phyloP scores from a whole-genome alignment of 257 asterid genomes.

The Forsythia viridissima region DNA sequence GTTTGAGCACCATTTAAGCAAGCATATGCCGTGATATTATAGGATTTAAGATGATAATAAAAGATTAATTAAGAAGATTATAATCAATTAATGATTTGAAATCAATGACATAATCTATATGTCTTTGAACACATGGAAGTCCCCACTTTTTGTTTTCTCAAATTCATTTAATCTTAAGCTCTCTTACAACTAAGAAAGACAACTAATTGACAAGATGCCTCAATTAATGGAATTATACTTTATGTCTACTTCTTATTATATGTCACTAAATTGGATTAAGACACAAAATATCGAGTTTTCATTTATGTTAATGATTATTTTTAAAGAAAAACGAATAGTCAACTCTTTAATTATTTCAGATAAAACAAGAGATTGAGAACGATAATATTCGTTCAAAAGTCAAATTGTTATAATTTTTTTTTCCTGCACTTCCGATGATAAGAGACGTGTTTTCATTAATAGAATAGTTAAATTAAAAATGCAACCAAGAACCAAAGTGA shows the following conservation, averaged over 20 bases:
- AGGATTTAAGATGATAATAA: not conserved
- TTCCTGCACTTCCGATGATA: not conserved
- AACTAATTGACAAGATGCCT: constrained; percentile 55
- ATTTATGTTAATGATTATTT: constrained; percentile 16
- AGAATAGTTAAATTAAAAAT: not conserved
- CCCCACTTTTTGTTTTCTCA: constrained; percentile 38
- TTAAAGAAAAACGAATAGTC: not conserved
- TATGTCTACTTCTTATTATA: constrained; percentile 28
- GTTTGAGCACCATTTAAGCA: constrained; percentile 20
- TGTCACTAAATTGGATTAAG: constrained; percentile 24
- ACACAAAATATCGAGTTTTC: constrained; percentile 16
- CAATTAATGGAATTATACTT: constrained; percentile 35
- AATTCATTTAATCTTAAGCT: constrained; percentile 41
- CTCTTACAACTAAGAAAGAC: constrained; percentile 29
- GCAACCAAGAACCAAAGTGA: not conserved
- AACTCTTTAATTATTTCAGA: constrained; percentile 5
- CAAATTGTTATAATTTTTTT: not conserved
- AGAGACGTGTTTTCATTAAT: not conserved
- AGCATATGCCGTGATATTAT: constrained; percentile 22
- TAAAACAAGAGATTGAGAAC: not conserved
- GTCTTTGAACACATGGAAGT: constrained; percentile 48
- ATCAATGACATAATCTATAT: constrained; percentile 51
- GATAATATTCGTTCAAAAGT: not conserved
- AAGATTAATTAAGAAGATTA: constrained; percentile 16
- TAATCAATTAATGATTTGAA: constrained; percentile 32